Conservation (phyloP, 1,284 basidiomycete species). For the Puccinia coronata region DNA sequence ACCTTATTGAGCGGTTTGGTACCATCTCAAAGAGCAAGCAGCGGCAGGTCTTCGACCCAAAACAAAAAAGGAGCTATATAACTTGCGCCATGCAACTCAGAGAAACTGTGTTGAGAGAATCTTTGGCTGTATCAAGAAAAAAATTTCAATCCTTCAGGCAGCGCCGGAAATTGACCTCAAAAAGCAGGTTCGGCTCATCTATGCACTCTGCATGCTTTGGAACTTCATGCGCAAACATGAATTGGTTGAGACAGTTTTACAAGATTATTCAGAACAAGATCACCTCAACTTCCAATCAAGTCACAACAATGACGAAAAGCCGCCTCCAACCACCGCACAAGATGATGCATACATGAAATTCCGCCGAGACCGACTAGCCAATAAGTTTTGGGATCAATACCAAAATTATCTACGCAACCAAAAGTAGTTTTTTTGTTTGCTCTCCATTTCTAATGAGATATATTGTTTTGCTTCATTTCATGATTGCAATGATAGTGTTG, state of each 20-base stretch:
- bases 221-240: constrained; percentile 8
- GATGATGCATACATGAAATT: constrained; percentile 5
- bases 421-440: not conserved
- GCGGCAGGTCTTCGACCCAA: too few species aligned
- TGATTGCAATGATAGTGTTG: too few species aligned
- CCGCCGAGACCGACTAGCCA: not conserved
- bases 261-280: not conserved
- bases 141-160: not conserved
- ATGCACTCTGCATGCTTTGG: not conserved
- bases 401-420: not conserved
- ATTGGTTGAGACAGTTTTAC: not conserved
- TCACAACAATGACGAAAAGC: not conserved
- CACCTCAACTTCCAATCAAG: not conserved
- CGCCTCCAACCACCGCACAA: not conserved
- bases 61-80: not conserved
- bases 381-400: not conserved
- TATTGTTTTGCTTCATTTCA: not conserved
- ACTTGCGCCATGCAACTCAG: not conserved
- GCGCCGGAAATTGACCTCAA: not conserved
- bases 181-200: not conserved
- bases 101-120: too few species aligned
- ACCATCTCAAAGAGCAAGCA: too few species aligned
- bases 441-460: not conserved
- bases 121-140: too few species aligned
- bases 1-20: too few species aligned